Base-by-base conservation (phyloP, 176 grass and related monocot genomes). In the Aechmea fasciata region DNA sequence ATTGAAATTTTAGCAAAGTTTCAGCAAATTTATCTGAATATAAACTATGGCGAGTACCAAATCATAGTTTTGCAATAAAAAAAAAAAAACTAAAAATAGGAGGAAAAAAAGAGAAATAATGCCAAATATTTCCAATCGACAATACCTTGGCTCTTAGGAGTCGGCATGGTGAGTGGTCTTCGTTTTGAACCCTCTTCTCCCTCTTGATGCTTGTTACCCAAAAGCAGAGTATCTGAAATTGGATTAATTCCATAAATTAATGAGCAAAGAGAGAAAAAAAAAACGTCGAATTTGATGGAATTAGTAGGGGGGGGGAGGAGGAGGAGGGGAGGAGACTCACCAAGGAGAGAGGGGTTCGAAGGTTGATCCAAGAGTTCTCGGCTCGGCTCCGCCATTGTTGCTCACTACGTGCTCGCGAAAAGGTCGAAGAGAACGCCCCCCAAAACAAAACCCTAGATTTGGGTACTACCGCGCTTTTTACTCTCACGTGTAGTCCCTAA, bases 121-220 rank as follows among this genome's bases (percentile, higher is more conserved):
- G 5, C 3, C 3, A 59, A 18, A 9, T 59, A 59, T 59, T 8
- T 22, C n/a, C 20, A 22, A 61, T 9, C 54, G 33, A 41, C 7
- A 59, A 61, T 75, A 93, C 90, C 90, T 73, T 86, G 79, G 77
- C 86, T 89, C 78, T 80, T 83, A 26, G 85, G 85, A 69, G 81
- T 50, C 15, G 73, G 71, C 4, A 72, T 70, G 24, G 70, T 51
- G 67, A 68, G 50, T 69, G 74, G 49, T 41, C 53, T 26, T 64
- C 70, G 68, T 63, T 69, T 88, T 47, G 55, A 66, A 22, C 70
- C 68, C 9, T 48, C 63, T 41, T 77, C 59, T 66, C 62, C 20
- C 52, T 72, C 19, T 69, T 80, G 69, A 15, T 68, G 13, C 11
- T 61, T 69, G 55, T 63, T 48, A 11, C 70, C 12, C 50, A 73